Evolutionary conservation across 1,139 yeast species (phyloP).

Genomic region (Taphrina communis): DNA sequence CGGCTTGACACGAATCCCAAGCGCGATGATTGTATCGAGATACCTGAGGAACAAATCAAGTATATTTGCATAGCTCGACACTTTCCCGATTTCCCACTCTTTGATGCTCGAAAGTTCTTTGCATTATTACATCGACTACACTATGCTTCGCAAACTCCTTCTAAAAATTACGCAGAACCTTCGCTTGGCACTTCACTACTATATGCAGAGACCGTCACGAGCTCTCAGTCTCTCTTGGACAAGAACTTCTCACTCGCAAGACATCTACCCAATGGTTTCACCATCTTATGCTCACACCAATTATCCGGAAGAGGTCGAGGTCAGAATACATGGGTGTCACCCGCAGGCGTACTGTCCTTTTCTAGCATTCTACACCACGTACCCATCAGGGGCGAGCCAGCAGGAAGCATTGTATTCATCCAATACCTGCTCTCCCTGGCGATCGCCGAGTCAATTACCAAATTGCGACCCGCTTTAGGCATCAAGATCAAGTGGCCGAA

Average conservation of each 20-base stretch:
- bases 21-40: background rate
- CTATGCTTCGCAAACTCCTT: slow-evolving; percentile 20
- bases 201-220: slow-evolving; percentile 88
- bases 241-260: slow-evolving; percentile 66
- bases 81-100: slow-evolving; percentile 9
- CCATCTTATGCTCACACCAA: slow-evolving; percentile 62
- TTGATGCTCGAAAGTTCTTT: slow-evolving; percentile 15
- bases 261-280: slow-evolving; percentile 71
- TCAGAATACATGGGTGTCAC: slow-evolving; percentile 94
- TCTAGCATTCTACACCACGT: slow-evolving; percentile 62
- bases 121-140: slow-evolving; percentile 13
- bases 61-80: slow-evolving; percentile 8
- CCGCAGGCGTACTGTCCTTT: slow-evolving; percentile 85
- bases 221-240: slow-evolving; percentile 81
- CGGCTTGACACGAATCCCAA: background rate
- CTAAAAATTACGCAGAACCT: slow-evolving; percentile 47
- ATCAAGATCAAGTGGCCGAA: slow-evolving; percentile 95
- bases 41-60: slow-evolving; percentile 27
- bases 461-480: slow-evolving; percentile 73
- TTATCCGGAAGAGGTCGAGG: slow-evolving; percentile 93
- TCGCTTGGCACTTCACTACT: slow-evolving; percentile 68
- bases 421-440: slow-evolving; percentile 89
- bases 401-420: slow-evolving; percentile 64
- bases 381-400: slow-evolving; percentile 59
- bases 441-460: slow-evolving; percentile 70